A percentile compares a stretch with the other conserved stretches of the same genome.
Evolutionary conservation across 75 land plant species (phyloP).

Genomic region (Pinus tabuliformis): DNA sequence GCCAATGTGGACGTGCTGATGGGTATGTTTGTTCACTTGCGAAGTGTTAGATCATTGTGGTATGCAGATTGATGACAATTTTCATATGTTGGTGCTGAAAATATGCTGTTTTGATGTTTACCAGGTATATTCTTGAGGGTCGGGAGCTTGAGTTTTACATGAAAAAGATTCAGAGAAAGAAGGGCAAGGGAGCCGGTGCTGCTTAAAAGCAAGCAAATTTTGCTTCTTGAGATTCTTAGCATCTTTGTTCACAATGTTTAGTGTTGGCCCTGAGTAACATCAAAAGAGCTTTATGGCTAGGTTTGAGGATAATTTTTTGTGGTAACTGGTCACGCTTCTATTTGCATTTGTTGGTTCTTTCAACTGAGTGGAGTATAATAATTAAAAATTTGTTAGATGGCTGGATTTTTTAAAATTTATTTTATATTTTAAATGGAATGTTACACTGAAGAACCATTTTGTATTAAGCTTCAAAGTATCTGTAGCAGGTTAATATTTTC

Average conservation of each 20-base stretch:
- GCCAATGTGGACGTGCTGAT: slow-evolving; percentile 77
- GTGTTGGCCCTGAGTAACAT: neutral
- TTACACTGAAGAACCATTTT: neutral
- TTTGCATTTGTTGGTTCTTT: neutral
- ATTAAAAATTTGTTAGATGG: neutral
- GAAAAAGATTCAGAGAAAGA: slow-evolving; percentile 67
- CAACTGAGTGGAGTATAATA: neutral
- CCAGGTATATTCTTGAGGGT: slow-evolving; percentile 66
- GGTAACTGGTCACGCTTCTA: neutral
- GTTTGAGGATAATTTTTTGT: neutral
- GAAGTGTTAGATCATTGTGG: neutral
- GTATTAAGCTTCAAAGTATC: neutral
- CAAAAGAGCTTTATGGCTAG: neutral
- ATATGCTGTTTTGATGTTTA: neutral
- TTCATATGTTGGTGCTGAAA: neutral
- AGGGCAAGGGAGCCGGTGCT: slow-evolving; percentile 66
- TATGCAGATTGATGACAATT: neutral
- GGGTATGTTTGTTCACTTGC: slow-evolving; percentile 36
- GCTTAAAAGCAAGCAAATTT: slow-evolving; percentile 4
- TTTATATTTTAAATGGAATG: neutral
- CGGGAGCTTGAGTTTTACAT: slow-evolving; percentile 75
- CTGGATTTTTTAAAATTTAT: neutral
- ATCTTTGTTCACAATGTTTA: neutral
- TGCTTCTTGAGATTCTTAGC: neutral
- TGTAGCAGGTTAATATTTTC: neutral